These are phyloP conservation scores for Emiliania huxleyi DNA, from an alignment of 78 protist species.

Conservation along the genomic window DNA sequence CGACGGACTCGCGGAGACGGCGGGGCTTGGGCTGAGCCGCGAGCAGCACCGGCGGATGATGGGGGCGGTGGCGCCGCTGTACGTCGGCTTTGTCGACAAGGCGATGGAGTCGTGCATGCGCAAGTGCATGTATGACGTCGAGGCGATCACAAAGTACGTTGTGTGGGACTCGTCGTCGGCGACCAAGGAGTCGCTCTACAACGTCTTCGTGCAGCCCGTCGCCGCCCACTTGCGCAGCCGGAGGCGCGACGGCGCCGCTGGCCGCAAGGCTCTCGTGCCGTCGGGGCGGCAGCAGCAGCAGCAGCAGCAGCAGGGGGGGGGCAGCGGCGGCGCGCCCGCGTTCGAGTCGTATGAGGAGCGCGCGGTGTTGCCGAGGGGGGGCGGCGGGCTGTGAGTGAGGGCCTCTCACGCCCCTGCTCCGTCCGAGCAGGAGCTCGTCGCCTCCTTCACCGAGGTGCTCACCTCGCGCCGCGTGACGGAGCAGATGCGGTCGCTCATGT, in stretches of 20 bases:
- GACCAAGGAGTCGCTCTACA: not conserved
- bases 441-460: not conserved
- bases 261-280: too few relatives aligned
- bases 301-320: too few relatives aligned
- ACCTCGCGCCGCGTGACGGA: not conserved
- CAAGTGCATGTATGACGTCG: not conserved
- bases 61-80: not conserved
- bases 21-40: not conserved
- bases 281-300: too few relatives aligned
- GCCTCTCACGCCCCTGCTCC: too few relatives aligned
- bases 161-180: not conserved
- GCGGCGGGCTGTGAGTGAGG: too few relatives aligned
- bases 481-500: not conserved
- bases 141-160: not conserved
- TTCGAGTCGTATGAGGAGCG: not conserved
- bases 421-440: too few relatives aligned
- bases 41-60: not conserved
- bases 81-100: not conserved
- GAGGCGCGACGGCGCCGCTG: not conserved
- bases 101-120: not conserved
- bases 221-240: not conserved
- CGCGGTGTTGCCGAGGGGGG: too few relatives aligned
- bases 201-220: not conserved
- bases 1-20: not conserved
- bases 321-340: not conserved